Conservation (phyloP, 2,329 filamentous ascomycete species). For the Plenodomus biglobosus region DNA sequence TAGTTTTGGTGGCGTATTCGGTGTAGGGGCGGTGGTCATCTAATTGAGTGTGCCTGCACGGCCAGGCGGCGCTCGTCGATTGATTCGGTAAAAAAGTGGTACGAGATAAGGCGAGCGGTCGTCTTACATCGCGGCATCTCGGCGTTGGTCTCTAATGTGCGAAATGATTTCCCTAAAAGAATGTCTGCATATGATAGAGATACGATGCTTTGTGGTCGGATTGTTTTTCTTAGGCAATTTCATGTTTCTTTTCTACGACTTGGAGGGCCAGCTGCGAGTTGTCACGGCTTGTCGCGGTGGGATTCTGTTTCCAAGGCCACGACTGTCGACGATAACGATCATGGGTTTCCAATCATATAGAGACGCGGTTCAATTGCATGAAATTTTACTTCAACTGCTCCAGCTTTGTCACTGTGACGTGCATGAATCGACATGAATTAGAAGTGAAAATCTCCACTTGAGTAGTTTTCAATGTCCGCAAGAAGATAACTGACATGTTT, state of each 20-base stretch:
- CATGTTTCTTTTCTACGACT: slow-evolving; percentile 38
- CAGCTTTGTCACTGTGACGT: slow-evolving; percentile 5
- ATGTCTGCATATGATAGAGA: slow-evolving; percentile 42
- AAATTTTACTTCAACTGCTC: slow-evolving; percentile 21
- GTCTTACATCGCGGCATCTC: slow-evolving; percentile 44
- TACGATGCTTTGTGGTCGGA: slow-evolving; percentile 34
- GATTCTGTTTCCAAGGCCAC: slow-evolving; percentile 37
- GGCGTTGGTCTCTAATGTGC: slow-evolving; percentile 47
- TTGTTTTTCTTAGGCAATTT: slow-evolving; percentile 33
- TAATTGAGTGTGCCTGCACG: slow-evolving; percentile 39
- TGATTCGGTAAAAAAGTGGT: slow-evolving; percentile 40
- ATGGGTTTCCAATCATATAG: slow-evolving; percentile 45
- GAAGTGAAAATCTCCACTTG: background rate
- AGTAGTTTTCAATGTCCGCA: no score
- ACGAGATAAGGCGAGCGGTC: slow-evolving; percentile 36
- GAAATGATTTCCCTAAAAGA: slow-evolving; percentile 44
- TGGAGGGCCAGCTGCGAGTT: slow-evolving; percentile 39
- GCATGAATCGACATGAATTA: background rate
- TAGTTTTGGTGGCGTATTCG: slow-evolving; percentile 28
- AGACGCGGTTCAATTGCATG: slow-evolving; percentile 43
- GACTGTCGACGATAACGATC: slow-evolving; percentile 42
- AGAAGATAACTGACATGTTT: background rate
- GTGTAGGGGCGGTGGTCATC: slow-evolving; percentile 31
- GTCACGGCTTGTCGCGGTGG: slow-evolving; percentile 40
- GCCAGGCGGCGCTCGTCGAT: slow-evolving; percentile 33